Evolutionary conservation across 2,329 filamentous ascomycete genomes (phyloP).

Genomic region (Ascosphaera apis): DNA sequence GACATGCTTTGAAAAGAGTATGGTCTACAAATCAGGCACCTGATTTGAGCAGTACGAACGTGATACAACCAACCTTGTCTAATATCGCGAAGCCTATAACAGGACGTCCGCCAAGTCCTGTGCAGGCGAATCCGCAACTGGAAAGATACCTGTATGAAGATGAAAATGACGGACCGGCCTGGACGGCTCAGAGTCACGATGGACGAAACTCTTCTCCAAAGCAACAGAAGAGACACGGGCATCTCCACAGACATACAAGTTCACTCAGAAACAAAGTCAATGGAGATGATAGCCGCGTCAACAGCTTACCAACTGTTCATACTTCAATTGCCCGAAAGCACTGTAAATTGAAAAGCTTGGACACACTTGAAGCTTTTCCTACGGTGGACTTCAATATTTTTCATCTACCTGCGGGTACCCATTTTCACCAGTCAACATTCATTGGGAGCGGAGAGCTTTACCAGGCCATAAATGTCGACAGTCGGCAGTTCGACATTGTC

Average conservation of each 20-base stretch:
- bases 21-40: not conserved
- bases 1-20: not conserved
- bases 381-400: constrained; percentile 29
- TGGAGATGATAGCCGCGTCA: not conserved
- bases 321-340: constrained; percentile 2
- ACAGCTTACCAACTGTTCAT: not conserved
- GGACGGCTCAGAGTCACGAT: not conserved
- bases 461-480: constrained; percentile 18
- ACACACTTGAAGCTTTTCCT: constrained; percentile 26
- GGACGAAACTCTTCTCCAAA: not conserved
- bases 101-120: not conserved
- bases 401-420: constrained; percentile 27
- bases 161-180: not conserved
- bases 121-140: not conserved
- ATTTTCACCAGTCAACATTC: constrained; percentile 32
- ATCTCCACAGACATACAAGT: not conserved
- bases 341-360: constrained; percentile 19
- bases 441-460: constrained; percentile 33
- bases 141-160: not conserved
- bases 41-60: not conserved
- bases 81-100: not conserved
- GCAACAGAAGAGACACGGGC: not conserved
- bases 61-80: too few species aligned
- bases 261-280: not conserved
- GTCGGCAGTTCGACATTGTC: constrained; percentile 21